Conservation (phyloP, 345 rosid genomes). For the Jatropha curcas region DNA sequence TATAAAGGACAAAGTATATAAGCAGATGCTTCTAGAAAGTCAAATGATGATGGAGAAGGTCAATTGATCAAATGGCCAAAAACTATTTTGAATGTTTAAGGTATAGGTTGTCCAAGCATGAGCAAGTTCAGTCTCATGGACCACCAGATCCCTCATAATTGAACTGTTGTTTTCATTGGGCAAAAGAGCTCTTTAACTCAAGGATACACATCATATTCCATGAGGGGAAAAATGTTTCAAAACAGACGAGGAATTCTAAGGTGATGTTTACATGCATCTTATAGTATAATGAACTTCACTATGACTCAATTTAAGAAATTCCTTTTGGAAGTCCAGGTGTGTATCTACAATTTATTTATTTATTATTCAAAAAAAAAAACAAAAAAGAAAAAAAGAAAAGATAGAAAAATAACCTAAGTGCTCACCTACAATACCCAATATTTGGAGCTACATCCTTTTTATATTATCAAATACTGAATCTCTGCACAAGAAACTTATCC, state of each 20-base stretch:
- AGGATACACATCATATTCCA: not conserved
- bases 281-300: not conserved
- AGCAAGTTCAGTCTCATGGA: not conserved
- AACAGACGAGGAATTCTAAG: not conserved
- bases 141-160: no score
- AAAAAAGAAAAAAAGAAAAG: not conserved
- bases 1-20: constrained; percentile 4
- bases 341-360: not conserved
- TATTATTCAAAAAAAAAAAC: no score
- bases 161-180: not conserved
- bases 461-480: no score
- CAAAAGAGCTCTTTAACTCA: not conserved
- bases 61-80: not conserved
- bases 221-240: not conserved
- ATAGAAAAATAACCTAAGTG: no score
- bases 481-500: not conserved
- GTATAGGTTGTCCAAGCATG: not conserved
- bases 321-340: not conserved
- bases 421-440: not conserved
- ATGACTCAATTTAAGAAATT: not conserved
- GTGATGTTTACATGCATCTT: not conserved
- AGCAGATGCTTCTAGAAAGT: not conserved
- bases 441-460: not conserved
- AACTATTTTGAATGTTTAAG: not conserved
- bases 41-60: not conserved